phyloP scores from a whole-genome alignment of 306 rosid genomes.

The Citrullus colocynthis region DNA sequence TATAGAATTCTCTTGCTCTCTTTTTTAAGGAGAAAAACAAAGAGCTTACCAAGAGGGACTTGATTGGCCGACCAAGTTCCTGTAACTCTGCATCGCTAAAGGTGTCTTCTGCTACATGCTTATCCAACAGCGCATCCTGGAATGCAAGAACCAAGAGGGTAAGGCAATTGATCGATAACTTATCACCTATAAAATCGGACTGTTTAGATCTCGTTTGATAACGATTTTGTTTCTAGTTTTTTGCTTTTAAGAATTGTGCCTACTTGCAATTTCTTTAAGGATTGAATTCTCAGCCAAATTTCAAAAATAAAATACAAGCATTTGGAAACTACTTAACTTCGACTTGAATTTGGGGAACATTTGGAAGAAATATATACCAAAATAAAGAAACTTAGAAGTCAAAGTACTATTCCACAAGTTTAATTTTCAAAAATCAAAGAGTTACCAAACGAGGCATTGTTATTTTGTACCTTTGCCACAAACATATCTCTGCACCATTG shows the following conservation, averaged over 20 bases:
- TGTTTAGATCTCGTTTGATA: not conserved
- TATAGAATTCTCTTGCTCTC: not conserved
- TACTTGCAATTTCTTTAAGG: not conserved
- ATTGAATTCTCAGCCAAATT: not conserved
- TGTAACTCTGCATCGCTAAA: conserved; percentile 55
- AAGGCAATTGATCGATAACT: not conserved
- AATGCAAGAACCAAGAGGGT: not conserved
- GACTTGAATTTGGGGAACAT: not conserved
- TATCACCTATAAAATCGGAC: not conserved
- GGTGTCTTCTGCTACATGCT: conserved; percentile 55
- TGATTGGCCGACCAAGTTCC: conserved; percentile 44
- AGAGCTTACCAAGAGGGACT: conserved; percentile 69
- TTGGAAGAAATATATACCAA: no score
- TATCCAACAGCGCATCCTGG: conserved; percentile 83
- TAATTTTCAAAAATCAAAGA: not conserved
- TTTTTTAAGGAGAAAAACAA: not conserved
- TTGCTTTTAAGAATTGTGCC: not conserved
- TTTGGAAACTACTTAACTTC: not conserved
- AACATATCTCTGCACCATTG: conserved; percentile 93
- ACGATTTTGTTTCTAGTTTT: not conserved
- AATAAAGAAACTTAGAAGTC: not conserved
- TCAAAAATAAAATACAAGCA: not conserved
- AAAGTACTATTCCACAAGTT: no score
- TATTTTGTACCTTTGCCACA: conserved; percentile 48
- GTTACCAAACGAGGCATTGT: not conserved